Conservation (phyloP, 176 grass and related monocot species). For the Lolium rigidum region DNA sequence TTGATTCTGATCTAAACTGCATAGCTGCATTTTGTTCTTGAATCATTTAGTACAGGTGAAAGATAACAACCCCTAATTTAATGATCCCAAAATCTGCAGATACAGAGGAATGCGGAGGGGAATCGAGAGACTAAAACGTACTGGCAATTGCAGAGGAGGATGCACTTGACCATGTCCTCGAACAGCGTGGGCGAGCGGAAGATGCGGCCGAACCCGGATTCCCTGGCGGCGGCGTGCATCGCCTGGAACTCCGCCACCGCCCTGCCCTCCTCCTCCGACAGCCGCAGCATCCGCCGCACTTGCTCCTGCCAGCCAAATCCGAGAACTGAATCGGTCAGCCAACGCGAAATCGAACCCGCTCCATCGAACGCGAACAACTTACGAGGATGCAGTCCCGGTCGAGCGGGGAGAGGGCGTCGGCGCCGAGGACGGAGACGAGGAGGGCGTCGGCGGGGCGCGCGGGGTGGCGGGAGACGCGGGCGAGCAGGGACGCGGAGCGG, state of each 20-base stretch:
- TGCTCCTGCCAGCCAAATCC: constrained; percentile 51
- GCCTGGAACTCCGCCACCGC: constrained; percentile 63
- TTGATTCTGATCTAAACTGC: background rate
- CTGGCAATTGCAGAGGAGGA: constrained; percentile 91
- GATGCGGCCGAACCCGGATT: constrained; percentile 65
- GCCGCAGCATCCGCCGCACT: constrained; percentile 76
- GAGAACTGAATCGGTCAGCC: background rate
- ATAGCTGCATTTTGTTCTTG: background rate
- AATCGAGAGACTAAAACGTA: constrained; percentile 21
- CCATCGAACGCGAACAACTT: background rate
- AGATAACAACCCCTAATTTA: background rate
- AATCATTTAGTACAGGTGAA: background rate
- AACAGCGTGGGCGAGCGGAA: constrained; percentile 85
- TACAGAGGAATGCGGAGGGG: background rate
- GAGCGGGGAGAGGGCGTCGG: constrained; percentile 40
- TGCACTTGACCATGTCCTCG: constrained; percentile 92
- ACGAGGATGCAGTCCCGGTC: constrained; percentile 66
- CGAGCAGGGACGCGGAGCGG: constrained; percentile 43
- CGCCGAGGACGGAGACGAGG: constrained; percentile 60
- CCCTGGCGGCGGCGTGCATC: constrained; percentile 55
- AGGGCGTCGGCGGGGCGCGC: constrained; percentile 32
- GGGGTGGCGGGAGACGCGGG: constrained; percentile 59
- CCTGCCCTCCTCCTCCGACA: constrained; percentile 50
- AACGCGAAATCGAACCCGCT: background rate
- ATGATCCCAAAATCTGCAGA: background rate